Base-by-base conservation (phyloP, 371 early-diverging fungal species). In the Apophysomyces elegans region DNA sequence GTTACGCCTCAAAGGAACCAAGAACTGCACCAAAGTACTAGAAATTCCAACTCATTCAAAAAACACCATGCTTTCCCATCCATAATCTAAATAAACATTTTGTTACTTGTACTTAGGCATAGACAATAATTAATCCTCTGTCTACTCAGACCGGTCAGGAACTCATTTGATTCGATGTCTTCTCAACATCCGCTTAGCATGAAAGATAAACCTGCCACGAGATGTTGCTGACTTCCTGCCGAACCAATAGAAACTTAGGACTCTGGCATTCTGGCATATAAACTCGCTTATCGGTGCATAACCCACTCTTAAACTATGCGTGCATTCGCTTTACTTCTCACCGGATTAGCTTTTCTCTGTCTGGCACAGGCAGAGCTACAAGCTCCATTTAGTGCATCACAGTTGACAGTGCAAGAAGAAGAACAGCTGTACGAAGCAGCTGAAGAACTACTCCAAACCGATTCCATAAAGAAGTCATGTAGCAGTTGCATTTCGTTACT, bases 1-100 rank as follows among this genome's bases (percentile, higher is more conserved):
- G 99, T 73, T 89, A 74, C 78, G 86, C 67, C 67, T 88, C 66
- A 87, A 88, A 69, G 81, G 84, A 41, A 89, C 83, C 18, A 91
- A 86, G 76, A 94, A 95, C 67, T 80, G 85, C 61, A 79, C 89
- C 67, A 75, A 74, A 69, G 66, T 85, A 12, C 71, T 89, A 54
- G 87, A 85, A 59, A 65, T 88, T 8, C 60, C 61, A 45, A 50
- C 32, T 16, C 61, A 60, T 39, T 44, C 45, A 37, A 60, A 60
- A 32, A 39, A 60, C n/a, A 60, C 58, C 39, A 36, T 16, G 32
- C 39, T 58, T 58, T 37, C 39, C 18, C 58, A 58, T 36, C 35
- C 37, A 11, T 13, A 58, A 58, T 58, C 54, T 50, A 18, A 50
- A 50, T 18, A 21, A 50, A 50, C 16, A 16, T 21, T 21, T 21